Evolutionary conservation across 1,284 basidiomycete genomes (phyloP).

Genomic region (Athelia psychrophila): DNA sequence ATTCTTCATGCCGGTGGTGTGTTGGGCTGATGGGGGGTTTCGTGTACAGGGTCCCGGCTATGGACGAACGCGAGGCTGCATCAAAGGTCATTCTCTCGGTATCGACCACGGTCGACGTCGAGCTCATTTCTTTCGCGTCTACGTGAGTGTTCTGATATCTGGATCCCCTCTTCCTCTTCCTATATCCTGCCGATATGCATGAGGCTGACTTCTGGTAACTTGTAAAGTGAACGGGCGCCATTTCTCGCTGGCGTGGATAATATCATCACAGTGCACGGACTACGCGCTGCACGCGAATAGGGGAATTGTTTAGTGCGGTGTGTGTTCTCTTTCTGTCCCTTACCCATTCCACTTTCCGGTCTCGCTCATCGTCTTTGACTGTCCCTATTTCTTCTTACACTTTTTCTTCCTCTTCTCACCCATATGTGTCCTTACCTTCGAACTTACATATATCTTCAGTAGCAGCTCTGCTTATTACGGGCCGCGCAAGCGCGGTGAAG

Average conservation of each 20-base stretch:
- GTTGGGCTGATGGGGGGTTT: too few species aligned
- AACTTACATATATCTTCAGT: slow-evolving; percentile 45
- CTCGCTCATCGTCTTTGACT: too few species aligned
- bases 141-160: background rate
- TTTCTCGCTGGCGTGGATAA: slow-evolving; percentile 66
- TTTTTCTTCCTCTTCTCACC: background rate
- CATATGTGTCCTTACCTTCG: slow-evolving; percentile 3
- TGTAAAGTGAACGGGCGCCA: slow-evolving; percentile 3
- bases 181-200: background rate
- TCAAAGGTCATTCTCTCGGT: background rate
- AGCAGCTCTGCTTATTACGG: slow-evolving; percentile 63
- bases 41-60: background rate
- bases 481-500: slow-evolving; percentile 72
- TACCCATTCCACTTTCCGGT: too few species aligned
- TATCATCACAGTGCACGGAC: slow-evolving; percentile 47
- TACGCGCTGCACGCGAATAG: slow-evolving; percentile 48
- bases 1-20: background rate
- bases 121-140: background rate
- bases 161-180: background rate
- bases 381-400: background rate
- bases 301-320: slow-evolving; percentile 46
- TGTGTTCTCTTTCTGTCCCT: too few species aligned
- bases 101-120: background rate
- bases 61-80: background rate
- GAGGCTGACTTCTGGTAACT: background rate